Percentiles rank a stretch among this genome's conserved stretches.
Conservation (phyloP, 345 rosid genomes). For the Eucalyptus pauciflora region DNA sequence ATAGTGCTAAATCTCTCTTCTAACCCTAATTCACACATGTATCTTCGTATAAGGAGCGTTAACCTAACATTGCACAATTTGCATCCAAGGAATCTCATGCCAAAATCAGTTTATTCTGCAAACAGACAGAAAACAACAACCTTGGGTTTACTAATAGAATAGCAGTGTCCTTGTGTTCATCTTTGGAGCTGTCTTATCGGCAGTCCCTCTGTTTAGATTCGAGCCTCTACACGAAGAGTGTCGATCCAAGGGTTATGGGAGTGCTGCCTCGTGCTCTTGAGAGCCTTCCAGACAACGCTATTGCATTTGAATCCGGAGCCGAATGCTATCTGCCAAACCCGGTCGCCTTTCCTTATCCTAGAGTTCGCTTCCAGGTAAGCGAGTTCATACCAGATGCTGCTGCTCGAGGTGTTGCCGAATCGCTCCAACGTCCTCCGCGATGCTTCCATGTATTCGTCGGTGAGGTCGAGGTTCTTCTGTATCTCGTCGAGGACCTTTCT, state of each 20-base stretch:
- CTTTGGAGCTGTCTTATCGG: not conserved
- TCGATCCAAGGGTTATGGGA: constrained; percentile 39
- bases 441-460: constrained; percentile 59
- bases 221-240: not conserved
- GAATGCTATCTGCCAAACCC: constrained; percentile 50
- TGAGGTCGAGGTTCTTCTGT: constrained; percentile 46
- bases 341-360: constrained; percentile 39
- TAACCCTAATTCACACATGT: too few relatives aligned
- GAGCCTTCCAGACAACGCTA: constrained; percentile 62
- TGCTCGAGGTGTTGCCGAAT: constrained; percentile 71
- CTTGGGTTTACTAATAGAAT: not conserved
- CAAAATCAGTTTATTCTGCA: not conserved
- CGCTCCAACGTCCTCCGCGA: constrained; percentile 48
- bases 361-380: constrained; percentile 47
- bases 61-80: too few relatives aligned
- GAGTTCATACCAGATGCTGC: constrained; percentile 65
- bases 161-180: not conserved
- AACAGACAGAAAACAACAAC: not conserved
- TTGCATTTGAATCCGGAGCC: constrained; percentile 75
- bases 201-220: not conserved
- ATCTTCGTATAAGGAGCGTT: too few relatives aligned
- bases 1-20: too few relatives aligned
- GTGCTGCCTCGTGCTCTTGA: constrained; percentile 17
- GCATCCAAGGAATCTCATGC: not conserved
- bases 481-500: constrained; percentile 45